These are phyloP conservation scores for Ogataea siamensis DNA, from an alignment of 805 yeast genomes.

Conservation along the genomic window DNA sequence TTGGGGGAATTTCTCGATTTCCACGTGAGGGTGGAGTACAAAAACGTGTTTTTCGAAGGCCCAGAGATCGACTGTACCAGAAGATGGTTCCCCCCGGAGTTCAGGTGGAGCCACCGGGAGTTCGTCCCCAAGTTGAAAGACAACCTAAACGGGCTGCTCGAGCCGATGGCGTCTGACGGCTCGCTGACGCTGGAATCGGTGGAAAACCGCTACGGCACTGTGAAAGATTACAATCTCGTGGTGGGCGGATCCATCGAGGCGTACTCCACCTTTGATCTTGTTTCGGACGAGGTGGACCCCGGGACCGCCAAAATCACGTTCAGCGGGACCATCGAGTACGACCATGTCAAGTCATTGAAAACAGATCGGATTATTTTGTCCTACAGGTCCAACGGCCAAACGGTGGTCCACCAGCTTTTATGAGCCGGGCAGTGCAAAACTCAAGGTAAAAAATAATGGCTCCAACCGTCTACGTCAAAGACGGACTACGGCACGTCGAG, in stretches of 20 bases:
- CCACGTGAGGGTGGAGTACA: conserved; percentile 32
- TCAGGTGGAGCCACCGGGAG: conserved; percentile 26
- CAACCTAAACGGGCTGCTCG: conserved; percentile 31
- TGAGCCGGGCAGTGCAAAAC: conserved; percentile 16
- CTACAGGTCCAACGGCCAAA: conserved; percentile 28
- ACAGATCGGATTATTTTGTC: conserved; percentile 28
- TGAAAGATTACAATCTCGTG: conserved; percentile 32
- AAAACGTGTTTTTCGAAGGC: conserved; percentile 32
- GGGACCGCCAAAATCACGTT: conserved; percentile 33
- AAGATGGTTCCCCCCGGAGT: conserved; percentile 29
- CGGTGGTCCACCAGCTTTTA: conserved; percentile 32
- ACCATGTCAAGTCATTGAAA: conserved; percentile 36
- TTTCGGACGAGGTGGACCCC: conserved; percentile 21
- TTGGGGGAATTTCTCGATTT: conserved; percentile 31
- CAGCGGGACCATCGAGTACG: conserved; percentile 35
- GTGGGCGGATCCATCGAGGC: conserved; percentile 33
- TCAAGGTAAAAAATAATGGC: conserved; percentile 1
- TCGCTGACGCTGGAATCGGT: conserved; percentile 23
- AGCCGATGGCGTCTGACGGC: conserved; percentile 30
- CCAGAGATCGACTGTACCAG: conserved; percentile 31
- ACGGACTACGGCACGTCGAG: conserved; percentile 17
- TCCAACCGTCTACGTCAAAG: conserved; percentile 5
- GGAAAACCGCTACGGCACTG: conserved; percentile 23
- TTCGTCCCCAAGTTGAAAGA: conserved; percentile 25
- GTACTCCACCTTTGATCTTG: conserved; percentile 12